A percentile compares a stretch with the other conserved stretches of the same genome.
Evolutionary conservation across 208 protist species (phyloP).

Genomic region (Leishmania aethiopica): DNA sequence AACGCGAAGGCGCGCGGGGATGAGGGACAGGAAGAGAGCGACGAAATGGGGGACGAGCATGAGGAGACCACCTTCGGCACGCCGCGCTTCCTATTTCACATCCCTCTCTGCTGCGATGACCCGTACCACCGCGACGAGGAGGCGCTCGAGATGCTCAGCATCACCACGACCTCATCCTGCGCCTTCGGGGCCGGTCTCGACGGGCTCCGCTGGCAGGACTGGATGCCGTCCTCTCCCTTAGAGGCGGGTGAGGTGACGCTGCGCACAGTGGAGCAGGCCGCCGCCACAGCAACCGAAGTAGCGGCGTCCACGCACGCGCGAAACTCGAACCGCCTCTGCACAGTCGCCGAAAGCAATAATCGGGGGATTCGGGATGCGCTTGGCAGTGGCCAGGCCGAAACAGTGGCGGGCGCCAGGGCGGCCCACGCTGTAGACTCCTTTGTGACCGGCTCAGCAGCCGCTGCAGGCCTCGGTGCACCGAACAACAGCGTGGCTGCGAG

Average conservation of each 20-base stretch:
- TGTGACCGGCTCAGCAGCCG: background rate
- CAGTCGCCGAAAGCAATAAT: background rate
- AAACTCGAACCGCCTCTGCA: background rate
- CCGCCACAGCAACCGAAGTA: background rate
- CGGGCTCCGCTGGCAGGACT: slow-evolving; percentile 31
- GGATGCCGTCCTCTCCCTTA: slow-evolving; percentile 27
- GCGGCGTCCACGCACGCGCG: background rate
- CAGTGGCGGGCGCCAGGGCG: background rate
- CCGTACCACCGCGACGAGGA: slow-evolving; percentile 59
- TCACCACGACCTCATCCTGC: slow-evolving; percentile 60
- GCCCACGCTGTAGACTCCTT: background rate
- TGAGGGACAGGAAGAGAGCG: background rate
- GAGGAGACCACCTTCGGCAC: background rate
- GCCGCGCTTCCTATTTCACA: slow-evolving; percentile 10
- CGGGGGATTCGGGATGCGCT: background rate
- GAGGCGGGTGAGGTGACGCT: slow-evolving; percentile 16
- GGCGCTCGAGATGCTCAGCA: slow-evolving; percentile 50
- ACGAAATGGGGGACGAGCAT: background rate
- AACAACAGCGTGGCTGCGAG: background rate
- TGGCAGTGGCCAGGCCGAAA: background rate
- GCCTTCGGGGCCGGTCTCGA: slow-evolving; percentile 50
- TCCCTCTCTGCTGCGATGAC: slow-evolving; percentile 47
- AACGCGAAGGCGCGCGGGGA: background rate
- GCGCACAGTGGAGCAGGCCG: background rate
- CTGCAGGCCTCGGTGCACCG: background rate